Conservation (phyloP, 108 stramenopile species). For the Conticribra weissflogii region DNA sequence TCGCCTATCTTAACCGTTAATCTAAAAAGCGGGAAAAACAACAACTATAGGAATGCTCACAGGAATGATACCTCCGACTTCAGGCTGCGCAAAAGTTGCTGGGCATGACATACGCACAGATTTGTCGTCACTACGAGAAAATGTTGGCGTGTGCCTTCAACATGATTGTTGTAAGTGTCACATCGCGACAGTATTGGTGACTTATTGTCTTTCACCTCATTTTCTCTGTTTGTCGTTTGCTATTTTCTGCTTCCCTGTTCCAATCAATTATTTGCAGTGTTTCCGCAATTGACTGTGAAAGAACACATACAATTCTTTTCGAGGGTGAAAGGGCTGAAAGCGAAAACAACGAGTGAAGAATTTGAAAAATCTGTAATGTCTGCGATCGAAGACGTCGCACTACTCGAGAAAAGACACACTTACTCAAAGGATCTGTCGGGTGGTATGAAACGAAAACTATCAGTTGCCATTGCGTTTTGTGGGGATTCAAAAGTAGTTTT, state of each 20-base stretch:
- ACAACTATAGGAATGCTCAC: constrained; percentile 94
- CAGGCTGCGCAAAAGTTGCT: constrained; percentile 80
- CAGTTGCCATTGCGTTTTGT: constrained; percentile 90
- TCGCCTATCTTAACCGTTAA: no score
- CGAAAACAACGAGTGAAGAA: constrained; percentile 53
- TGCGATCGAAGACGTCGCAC: constrained; percentile 79
- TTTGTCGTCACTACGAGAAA: constrained; percentile 64
- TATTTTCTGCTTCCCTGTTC: no score
- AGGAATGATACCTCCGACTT: constrained; percentile 87
- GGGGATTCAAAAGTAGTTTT: constrained; percentile 76
- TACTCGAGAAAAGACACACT: constrained; percentile 73
- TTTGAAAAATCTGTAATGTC: constrained; percentile 60
- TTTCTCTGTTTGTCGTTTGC: no score
- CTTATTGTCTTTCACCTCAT: no score
- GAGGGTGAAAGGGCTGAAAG: constrained; percentile 76
- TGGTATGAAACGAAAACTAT: constrained; percentile 90
- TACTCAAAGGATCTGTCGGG: constrained; percentile 81
- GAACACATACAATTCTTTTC: constrained; percentile 92
- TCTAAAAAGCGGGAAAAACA: constrained; percentile 49
- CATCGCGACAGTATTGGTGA: no score
- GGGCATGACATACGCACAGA: constrained; percentile 81
- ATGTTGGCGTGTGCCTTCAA: constrained; percentile 93
- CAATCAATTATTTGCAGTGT: no score
- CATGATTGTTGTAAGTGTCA: constrained; percentile 93
- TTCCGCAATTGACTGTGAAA: constrained; percentile 82